These are phyloP conservation scores for Solanum hybrid DNA, from an alignment of 305 asterid species.

Conservation along the genomic window DNA sequence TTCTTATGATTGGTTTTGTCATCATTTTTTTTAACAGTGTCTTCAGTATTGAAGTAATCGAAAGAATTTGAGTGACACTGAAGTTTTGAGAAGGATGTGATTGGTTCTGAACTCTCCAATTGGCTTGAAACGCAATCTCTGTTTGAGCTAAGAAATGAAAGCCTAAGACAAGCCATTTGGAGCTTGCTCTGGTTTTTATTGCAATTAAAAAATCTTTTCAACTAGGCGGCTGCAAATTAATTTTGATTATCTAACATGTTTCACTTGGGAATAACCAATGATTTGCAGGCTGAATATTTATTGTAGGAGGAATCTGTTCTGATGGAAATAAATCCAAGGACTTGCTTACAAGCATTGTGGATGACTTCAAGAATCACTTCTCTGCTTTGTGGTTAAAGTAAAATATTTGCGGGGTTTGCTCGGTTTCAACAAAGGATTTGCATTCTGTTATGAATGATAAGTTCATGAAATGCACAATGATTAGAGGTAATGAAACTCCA, in stretches of 20 bases:
- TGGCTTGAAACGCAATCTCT: slow-evolving; percentile 3
- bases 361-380: neutral
- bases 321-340: neutral
- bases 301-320: neutral
- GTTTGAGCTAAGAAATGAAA: neutral
- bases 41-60: neutral
- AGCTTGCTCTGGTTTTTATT: neutral
- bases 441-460: neutral
- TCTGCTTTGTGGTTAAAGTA: neutral
- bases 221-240: neutral
- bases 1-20: neutral
- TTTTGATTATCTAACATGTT: neutral
- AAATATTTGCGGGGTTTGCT: neutral
- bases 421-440: neutral
- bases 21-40: neutral
- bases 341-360: neutral
- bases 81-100: neutral
- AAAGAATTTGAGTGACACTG: neutral
- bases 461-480: neutral
- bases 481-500: neutral
- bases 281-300: neutral
- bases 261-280: neutral
- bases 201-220: neutral
- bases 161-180: neutral
- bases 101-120: neutral